Evolutionary conservation across 108 stramenopile species (phyloP), one percentile per base, ranked within the genome.

Genomic region (Skeletonema marinoi): DNA sequence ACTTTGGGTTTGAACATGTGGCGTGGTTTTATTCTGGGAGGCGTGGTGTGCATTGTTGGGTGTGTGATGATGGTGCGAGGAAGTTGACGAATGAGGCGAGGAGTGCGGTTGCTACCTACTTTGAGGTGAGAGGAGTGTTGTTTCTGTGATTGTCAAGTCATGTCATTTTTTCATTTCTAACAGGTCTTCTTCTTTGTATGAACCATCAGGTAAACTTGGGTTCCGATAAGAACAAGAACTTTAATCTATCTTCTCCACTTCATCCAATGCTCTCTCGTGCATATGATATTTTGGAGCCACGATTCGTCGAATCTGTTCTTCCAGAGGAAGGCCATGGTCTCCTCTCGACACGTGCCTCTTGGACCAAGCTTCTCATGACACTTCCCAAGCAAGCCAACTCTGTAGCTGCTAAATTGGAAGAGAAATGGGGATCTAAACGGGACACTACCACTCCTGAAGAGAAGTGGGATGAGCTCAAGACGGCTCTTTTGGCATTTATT

Each of bases 11-110:
- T 81, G 70, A 93, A 75, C 95, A 99, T 74, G 78, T 99, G 60
- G 90, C 98, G 6, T 99, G 98, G 98, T 89, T 99, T 58, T 99
- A 98, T 83, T 97, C 96, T 6, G 99, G 99, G 16, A 92, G 99
- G 41, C 97, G 99, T 78, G 99, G 99, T n/a, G 95, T 99, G 68
- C 99, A 99, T 83, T 98, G 98, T 74, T 99, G 99, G 99, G 97
- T 99, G 19, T 95, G 95, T 73, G 99, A 99, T 71, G 91, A 92
- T 54, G 48, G 60, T 16, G 98, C 98, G 1, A 82, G 98, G 48
- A 81, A 56, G 63, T 89, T 99, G 19, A 77, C 89, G 13, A 96
- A 99, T 82, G 97, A 98, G 51, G 98, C 89, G 54, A 83, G 99
- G 66, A 82, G 89, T 41, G 98, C 98, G 5, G 90, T 99, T 19